Conservation (phyloP, 768 basidiomycete genomes). For the Mycena belliarum region DNA sequence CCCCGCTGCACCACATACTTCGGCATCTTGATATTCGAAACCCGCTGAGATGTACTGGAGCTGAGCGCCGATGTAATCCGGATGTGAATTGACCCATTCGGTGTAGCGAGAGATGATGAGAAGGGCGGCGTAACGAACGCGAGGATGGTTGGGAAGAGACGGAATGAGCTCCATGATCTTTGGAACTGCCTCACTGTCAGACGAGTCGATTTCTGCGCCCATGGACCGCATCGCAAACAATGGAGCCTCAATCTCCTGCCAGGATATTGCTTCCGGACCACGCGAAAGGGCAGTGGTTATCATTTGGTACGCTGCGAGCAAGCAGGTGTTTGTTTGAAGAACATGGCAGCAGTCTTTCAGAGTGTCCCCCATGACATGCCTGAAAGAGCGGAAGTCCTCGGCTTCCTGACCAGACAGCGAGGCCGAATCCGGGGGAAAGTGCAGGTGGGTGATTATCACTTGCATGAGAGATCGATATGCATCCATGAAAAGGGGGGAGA, state of each 20-base stretch:
- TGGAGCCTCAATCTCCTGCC: slow-evolving; percentile 98
- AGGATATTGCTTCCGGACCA: slow-evolving; percentile 58
- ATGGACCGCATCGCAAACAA: slow-evolving; percentile 97
- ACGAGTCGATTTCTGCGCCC: slow-evolving; percentile 88
- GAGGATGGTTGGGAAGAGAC: slow-evolving; percentile 83
- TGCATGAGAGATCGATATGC: slow-evolving; percentile 84
- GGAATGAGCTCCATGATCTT: slow-evolving; percentile 96
- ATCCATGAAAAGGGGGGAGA: slow-evolving; percentile 75
- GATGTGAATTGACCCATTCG: slow-evolving; percentile 92
- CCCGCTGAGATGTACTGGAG: slow-evolving; percentile 91
- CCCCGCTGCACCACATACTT: slow-evolving; percentile 91
- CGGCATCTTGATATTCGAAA: slow-evolving; percentile 76
- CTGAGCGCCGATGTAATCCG: slow-evolving; percentile 81
- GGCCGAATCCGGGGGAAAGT: slow-evolving; percentile 78
- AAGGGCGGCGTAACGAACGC: slow-evolving; percentile 92
- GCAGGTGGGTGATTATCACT: slow-evolving; percentile 87
- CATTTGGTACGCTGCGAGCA: slow-evolving; percentile 78
- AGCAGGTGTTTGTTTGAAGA: slow-evolving; percentile 82
- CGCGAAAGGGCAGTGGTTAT: slow-evolving; percentile 74
- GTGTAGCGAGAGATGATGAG: slow-evolving; percentile 95
- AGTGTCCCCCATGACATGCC: slow-evolving; percentile 98
- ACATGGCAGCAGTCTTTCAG: slow-evolving; percentile 98
- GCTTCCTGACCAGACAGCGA: slow-evolving; percentile 78
- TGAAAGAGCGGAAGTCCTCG: slow-evolving; percentile 91
- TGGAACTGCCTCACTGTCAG: slow-evolving; percentile 84